phyloP scores from a whole-genome alignment of 2,329 filamentous ascomycete genomes.

The Diaporthe nobilis region DNA sequence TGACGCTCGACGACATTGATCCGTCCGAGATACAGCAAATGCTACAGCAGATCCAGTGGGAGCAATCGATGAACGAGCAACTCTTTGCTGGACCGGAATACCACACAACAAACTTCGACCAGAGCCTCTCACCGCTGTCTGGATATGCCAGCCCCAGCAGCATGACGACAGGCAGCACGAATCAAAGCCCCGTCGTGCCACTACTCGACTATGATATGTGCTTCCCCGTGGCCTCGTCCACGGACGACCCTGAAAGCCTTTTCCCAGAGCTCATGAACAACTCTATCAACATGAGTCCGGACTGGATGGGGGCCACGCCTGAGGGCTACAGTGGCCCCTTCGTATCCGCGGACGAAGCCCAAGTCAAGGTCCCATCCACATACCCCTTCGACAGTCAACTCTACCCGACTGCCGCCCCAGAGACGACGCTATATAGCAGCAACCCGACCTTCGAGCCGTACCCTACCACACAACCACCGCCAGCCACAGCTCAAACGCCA shows the following conservation, averaged over 20 bases:
- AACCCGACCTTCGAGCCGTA: not conserved
- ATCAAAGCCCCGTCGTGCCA: constrained; percentile 21
- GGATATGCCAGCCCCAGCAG: constrained; percentile 28
- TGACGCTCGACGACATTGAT: constrained; percentile 5
- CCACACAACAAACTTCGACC: not conserved
- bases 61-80: not conserved
- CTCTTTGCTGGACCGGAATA: not conserved
- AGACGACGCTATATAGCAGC: not conserved
- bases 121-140: constrained; percentile 6
- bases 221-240: not conserved
- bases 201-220: constrained; percentile 30
- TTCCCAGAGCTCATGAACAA: constrained; percentile 16
- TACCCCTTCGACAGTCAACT: not conserved
- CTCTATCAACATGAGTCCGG: not conserved
- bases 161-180: constrained; percentile 35
- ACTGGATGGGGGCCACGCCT: not conserved
- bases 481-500: not conserved
- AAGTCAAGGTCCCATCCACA: not conserved
- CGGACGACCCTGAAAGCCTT: not conserved
- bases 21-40: constrained; percentile 13
- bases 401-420: not conserved
- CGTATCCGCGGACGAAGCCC: not conserved
- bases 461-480: not conserved
- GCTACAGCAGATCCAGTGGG: constrained; percentile 5
- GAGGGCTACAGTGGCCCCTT: not conserved